phyloP scores from a whole-genome alignment of 2,329 filamentous ascomycete genomes.

The Fusarium tuaranense region DNA sequence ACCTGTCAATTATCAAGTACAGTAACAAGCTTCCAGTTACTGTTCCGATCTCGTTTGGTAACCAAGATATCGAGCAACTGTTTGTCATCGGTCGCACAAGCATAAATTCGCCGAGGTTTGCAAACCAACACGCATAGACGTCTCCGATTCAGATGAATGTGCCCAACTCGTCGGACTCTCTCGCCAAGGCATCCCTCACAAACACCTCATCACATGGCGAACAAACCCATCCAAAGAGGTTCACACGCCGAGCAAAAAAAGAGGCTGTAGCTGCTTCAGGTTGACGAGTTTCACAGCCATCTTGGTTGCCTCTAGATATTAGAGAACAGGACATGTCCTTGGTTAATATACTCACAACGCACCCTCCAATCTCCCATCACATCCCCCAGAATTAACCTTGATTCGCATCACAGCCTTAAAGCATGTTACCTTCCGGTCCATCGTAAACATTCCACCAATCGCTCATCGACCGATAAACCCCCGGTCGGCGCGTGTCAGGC shows the following conservation, averaged over 20 bases:
- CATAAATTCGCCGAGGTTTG: neutral
- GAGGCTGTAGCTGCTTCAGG: constrained; percentile 4
- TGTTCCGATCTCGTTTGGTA: neutral
- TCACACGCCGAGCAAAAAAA: neutral
- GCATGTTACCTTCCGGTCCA: neutral
- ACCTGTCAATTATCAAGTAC: too few species aligned
- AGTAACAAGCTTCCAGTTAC: neutral
- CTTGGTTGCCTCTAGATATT: neutral
- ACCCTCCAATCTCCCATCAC: constrained; percentile 14
- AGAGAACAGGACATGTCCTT: neutral
- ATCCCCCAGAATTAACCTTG: constrained; percentile 9
- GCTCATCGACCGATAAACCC: neutral
- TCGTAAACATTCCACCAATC: constrained; percentile 6
- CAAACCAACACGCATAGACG: neutral
- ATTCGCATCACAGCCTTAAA: neutral
- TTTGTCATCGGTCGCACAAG: neutral
- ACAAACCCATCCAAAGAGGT: neutral
- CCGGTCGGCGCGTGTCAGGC: neutral
- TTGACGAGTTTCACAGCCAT: neutral
- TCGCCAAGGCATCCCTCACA: neutral
- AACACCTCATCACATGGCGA: neutral
- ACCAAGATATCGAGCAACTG: neutral
- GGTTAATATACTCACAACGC: constrained; percentile 9
- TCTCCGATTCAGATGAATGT: neutral
- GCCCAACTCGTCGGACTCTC: neutral